Conservation (phyloP, 208 protist species). For the Phytomonas sp. region DNA sequence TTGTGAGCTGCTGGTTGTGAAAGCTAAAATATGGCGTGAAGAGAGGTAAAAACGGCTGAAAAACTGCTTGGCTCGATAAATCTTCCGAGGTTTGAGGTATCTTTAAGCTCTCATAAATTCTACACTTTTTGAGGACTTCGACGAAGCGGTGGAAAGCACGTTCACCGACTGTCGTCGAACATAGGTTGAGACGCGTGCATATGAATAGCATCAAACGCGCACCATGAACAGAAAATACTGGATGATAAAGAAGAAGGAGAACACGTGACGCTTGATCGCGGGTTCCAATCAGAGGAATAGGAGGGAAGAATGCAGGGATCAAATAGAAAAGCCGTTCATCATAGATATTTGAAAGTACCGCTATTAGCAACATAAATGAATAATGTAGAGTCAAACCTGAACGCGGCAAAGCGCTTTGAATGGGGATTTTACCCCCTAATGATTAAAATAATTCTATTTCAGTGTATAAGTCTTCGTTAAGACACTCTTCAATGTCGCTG, state of each 20-base stretch:
- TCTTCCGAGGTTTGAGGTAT: constrained; percentile 7
- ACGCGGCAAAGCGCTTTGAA: not conserved
- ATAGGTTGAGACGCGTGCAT: not conserved
- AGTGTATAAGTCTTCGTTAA: constrained; percentile 9
- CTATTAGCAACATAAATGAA: not conserved
- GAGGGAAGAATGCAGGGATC: constrained; percentile 8
- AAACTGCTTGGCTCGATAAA: constrained; percentile 1
- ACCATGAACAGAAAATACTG: not conserved
- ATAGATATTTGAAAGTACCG: not conserved
- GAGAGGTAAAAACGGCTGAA: constrained; percentile 31
- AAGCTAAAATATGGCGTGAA: constrained; percentile 54
- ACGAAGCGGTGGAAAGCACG: not conserved
- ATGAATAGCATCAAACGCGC: not conserved
- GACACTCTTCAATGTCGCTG: constrained; percentile 23
- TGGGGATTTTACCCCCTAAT: not conserved
- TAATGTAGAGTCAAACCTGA: not conserved
- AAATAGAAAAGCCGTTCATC: not conserved
- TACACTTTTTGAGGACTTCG: not conserved
- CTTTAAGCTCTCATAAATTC: not conserved
- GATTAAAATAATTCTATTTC: not conserved
- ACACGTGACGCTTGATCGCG: not conserved
- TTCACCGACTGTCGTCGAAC: not conserved
- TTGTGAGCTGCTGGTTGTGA: constrained; percentile 67
- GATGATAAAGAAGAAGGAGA: not conserved
- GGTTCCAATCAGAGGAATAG: not conserved